Evolutionary conservation across 2,329 filamentous ascomycete genomes (phyloP).

Genomic region (Neospermospora avenae): DNA sequence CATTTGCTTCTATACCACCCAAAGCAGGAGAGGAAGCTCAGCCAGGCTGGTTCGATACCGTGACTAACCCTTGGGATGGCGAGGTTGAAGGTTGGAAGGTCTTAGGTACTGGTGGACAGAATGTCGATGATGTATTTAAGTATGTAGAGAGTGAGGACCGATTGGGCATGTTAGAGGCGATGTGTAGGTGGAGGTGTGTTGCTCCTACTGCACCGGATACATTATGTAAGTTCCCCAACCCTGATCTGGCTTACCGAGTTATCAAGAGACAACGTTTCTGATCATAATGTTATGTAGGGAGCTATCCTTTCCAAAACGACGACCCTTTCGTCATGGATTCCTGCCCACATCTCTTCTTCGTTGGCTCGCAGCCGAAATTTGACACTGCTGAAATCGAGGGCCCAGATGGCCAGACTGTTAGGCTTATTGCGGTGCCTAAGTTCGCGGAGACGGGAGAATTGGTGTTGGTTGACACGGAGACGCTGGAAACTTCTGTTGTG

Average conservation of each 20-base stretch:
- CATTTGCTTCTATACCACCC: slow-evolving; percentile 53
- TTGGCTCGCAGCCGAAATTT: slow-evolving; percentile 79
- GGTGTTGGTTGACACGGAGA: slow-evolving; percentile 81
- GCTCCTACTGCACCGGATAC: slow-evolving; percentile 97
- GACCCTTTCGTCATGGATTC: slow-evolving; percentile 85
- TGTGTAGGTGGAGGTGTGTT: slow-evolving; percentile 86
- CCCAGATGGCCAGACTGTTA: slow-evolving; percentile 64
- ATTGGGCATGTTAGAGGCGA: slow-evolving; percentile 87
- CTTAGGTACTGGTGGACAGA: slow-evolving; percentile 85
- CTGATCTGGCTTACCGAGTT: not conserved
- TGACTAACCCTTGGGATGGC: slow-evolving; percentile 91
- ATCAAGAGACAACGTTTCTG: too few species aligned
- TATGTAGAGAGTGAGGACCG: slow-evolving; percentile 79
- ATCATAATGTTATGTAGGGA: too few species aligned
- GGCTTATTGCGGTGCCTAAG: slow-evolving; percentile 78
- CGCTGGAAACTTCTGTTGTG: slow-evolving; percentile 53
- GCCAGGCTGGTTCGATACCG: slow-evolving; percentile 76
- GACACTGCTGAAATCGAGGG: slow-evolving; percentile 68
- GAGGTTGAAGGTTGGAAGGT: slow-evolving; percentile 88
- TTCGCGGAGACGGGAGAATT: slow-evolving; percentile 78
- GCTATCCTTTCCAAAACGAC: slow-evolving; percentile 91
- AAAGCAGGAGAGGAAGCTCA: slow-evolving; percentile 39
- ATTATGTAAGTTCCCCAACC: slow-evolving; percentile 62
- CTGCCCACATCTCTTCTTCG: slow-evolving; percentile 89
- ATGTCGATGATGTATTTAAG: slow-evolving; percentile 88